These are phyloP conservation scores for Dactylella cylindrospora DNA, from an alignment of 2,329 filamentous ascomycete species.

Conservation along the genomic window DNA sequence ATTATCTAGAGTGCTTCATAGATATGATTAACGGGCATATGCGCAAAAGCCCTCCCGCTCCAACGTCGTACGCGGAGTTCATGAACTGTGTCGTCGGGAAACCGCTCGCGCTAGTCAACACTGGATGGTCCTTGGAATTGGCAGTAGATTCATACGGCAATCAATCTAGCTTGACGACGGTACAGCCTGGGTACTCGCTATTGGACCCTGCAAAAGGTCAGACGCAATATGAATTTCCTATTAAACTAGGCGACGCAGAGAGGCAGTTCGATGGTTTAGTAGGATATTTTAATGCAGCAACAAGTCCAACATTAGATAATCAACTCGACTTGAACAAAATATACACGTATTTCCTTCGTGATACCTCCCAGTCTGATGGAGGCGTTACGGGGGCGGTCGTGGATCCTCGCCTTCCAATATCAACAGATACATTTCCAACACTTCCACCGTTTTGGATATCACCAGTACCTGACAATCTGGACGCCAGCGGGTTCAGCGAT, in stretches of 20 bases:
- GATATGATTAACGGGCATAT: slow-evolving; percentile 52
- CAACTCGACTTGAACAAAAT: slow-evolving; percentile 48
- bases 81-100: slow-evolving; percentile 52
- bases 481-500: not conserved
- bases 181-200: slow-evolving; percentile 4
- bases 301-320: slow-evolving; percentile 11
- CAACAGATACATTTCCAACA: too few relatives aligned
- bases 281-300: slow-evolving; percentile 52
- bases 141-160: slow-evolving; percentile 33
- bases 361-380: too few relatives aligned
- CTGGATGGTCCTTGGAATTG: slow-evolving; percentile 53
- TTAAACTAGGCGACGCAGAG: slow-evolving; percentile 52
- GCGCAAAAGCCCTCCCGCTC: slow-evolving; percentile 49
- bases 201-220: slow-evolving; percentile 3
- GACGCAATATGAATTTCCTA: slow-evolving; percentile 50
- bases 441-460: too few relatives aligned
- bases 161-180: slow-evolving; percentile 45
- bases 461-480: too few relatives aligned
- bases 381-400: too few relatives aligned
- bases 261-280: slow-evolving; percentile 53
- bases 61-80: slow-evolving; percentile 52
- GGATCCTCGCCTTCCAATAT: too few relatives aligned
- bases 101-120: slow-evolving; percentile 54
- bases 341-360: slow-evolving; percentile 48
- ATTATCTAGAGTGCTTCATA: slow-evolving; percentile 51